Evolutionary conservation across 305 asterid species (phyloP), one percentile per base, ranked within the genome.

Genomic region (Fraxinus dipetala): DNA sequence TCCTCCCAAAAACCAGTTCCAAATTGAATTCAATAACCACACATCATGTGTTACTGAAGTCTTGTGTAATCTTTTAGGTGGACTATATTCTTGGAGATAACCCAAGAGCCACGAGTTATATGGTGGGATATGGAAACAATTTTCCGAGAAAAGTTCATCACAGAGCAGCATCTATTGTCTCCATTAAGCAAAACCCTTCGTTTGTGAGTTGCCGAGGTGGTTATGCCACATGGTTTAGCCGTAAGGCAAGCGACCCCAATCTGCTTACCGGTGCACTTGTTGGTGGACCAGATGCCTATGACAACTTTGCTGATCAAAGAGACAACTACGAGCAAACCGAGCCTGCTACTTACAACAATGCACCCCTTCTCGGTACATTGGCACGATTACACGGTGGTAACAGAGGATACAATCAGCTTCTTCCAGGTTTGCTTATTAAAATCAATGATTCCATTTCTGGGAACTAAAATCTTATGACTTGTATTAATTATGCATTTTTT

Each of bases 201-300:
- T 94, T 93, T 51, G 95, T 96, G 75, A 94, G 87, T 87, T 96
- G 98, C 91, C 87, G 98, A 43, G 99, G 97, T 72, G 99, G 99
- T 38, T 96, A 96, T 78, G 97, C 98, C 48, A 94, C 97, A 32
- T 96, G 98, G 98, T 96, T 76, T 35, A 86, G 89, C 85, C 84
- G 98, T 79, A 93, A 91, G 86, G 92, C 85, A 5, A 92, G 91
- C 5, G 98, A 96, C 32, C 99, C 99, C 0, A 96, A 94, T 87
- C 91, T 91, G 72, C 98, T 96, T 1, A 87, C 95, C 1, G 99
- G 99, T 79, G 99, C 99, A n/a, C 82, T 94, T 65, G 98, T 96
- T 77, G 99, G 99, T 45, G 99, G 99, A 9, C 99, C 99, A 1
- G 99, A 93, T 85, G 98, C 99, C 22, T 96, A 96, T 31, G 99